Percentiles rank a stretch among this genome's conserved stretches.
Evolutionary conservation across 73 alveolate genomes (phyloP).

Genomic region (Paramecium primaurelia): DNA sequence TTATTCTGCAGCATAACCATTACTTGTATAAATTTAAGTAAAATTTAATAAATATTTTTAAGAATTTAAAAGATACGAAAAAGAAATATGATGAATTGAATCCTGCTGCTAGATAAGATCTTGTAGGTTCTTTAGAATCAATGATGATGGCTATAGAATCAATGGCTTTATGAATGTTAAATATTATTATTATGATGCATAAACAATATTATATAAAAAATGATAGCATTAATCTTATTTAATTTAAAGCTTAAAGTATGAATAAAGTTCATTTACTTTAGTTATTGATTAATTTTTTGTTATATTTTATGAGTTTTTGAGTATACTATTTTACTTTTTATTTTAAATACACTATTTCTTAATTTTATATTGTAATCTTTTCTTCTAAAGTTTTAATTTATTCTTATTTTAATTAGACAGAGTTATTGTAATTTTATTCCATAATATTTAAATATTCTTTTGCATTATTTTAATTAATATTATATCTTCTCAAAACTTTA

Average conservation of each 20-base stretch:
- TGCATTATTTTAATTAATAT: neutral
- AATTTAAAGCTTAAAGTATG: neutral
- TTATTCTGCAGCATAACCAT: neutral
- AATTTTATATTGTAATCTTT: neutral
- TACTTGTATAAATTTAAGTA: neutral
- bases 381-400: neutral
- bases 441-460: neutral
- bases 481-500: neutral
- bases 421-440: neutral
- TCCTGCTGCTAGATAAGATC: neutral
- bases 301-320: neutral
- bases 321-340: neutral
- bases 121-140: neutral
- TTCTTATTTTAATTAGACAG: neutral
- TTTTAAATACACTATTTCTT: neutral
- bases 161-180: neutral
- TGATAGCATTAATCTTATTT: neutral
- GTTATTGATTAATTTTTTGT: neutral
- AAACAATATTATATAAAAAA: no score
- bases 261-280: neutral
- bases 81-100: neutral
- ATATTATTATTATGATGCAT: neutral
- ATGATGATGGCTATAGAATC: neutral
- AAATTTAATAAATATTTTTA: neutral
- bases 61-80: neutral